Base-by-base conservation (phyloP, 2,329 filamentous ascomycete species). In the Colletotrichum cereale region DNA sequence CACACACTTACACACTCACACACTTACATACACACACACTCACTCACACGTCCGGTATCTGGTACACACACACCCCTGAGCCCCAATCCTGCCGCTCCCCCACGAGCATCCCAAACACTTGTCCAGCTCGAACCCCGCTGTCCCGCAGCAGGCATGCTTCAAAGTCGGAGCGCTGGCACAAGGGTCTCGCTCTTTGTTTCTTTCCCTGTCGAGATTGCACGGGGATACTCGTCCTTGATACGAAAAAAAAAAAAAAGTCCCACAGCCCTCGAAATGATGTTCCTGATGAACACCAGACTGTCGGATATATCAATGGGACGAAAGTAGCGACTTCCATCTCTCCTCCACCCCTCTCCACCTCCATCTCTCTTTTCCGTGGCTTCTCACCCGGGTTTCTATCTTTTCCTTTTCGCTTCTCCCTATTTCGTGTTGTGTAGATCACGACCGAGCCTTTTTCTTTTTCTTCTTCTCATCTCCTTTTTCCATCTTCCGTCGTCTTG, bases 71-170 rank as follows among this genome's bases (percentile, higher is more conserved):
- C 44, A 47, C 31, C 42, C 31, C 44, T 18, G 16, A 31, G 53
- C 42, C 36, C 44, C 62, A 56, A 38, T 61, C 44, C 44, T 36
- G n/a, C 24, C 14, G 24, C 36, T n/a, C 62, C 65, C 64, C 68
- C 44, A 65, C 65, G 68, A 68, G 58, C 53, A 68, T 64, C 69
- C 69, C 69, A 71, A 71, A 71, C 65, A 38, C 69, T n/a, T 40
- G 52, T 58, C 58, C 58, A 58, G 68, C 68, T 68, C 65, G 65
- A 71, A 63, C 65, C 65, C 64, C 48, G 56, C 57, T 52, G 42
- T 69, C 58, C 58, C 58, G 65, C 58, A 21, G 60, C 65, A 60
- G 29, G 44, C 69, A 69, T 72, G 69, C 69, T 55, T 69, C 65
- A 61, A 62, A 48, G 52, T 47, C 47, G 65, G 53, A 31, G 52